phyloP scores from a whole-genome alignment of 2,329 filamentous ascomycete genomes.

The Apiospora phragmitis region DNA sequence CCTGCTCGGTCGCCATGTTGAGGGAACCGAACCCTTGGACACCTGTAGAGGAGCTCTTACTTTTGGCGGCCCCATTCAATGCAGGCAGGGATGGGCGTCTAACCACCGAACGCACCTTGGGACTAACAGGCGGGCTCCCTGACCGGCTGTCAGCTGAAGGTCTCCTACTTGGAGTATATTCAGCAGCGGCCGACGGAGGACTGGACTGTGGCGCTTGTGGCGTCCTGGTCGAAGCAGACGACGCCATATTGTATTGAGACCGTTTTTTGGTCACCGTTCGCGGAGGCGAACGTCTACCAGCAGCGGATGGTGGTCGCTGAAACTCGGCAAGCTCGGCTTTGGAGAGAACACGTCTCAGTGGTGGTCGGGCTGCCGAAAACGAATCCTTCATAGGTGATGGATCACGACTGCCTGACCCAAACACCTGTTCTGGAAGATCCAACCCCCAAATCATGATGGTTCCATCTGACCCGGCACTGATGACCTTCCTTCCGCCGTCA shows the following conservation, averaged over 20 bases:
- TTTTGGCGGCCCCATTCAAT: conserved; percentile 46
- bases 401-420: conserved; percentile 47
- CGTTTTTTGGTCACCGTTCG: conserved; percentile 54
- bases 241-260: conserved; percentile 50
- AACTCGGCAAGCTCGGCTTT: conserved; percentile 86
- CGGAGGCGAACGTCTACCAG: conserved; percentile 56
- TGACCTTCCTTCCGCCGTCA: conserved; percentile 57
- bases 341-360: conserved; percentile 82
- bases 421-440: conserved; percentile 48
- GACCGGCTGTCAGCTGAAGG: conserved; percentile 45
- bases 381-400: conserved; percentile 54
- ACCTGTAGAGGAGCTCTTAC: conserved; percentile 48
- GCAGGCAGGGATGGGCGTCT: conserved; percentile 52
- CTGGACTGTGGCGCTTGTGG: conserved; percentile 42
- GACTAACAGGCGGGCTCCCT: conserved; percentile 54
- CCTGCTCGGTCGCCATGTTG: conserved; percentile 64
- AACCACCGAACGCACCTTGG: conserved; percentile 46
- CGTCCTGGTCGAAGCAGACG: conserved; percentile 30
- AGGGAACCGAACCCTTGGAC: conserved; percentile 55
- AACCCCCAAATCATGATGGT: conserved; percentile 80
- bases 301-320: conserved; percentile 51
- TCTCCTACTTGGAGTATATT: conserved; percentile 50
- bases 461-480: conserved; percentile 77
- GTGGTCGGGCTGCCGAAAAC: conserved; percentile 61
- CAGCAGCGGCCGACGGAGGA: conserved; percentile 41